phyloP scores from a whole-genome alignment of 2,329 filamentous ascomycete genomes.

The Monosporascus sp. region DNA sequence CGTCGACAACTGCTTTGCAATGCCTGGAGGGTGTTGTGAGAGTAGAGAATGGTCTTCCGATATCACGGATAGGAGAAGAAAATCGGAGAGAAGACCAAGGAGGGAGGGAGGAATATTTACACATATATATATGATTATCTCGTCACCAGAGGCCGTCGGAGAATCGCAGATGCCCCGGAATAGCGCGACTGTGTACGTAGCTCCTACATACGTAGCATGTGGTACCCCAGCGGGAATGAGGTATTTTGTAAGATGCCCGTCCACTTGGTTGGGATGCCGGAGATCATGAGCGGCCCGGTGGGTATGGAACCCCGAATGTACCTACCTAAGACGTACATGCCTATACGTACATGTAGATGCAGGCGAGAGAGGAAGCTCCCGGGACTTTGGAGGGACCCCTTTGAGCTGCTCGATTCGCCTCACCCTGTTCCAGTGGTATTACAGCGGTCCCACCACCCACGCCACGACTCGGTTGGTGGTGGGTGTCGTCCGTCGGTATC shows the following conservation, averaged over 20 bases:
- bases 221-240: background rate
- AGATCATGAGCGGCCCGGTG: background rate
- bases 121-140: background rate
- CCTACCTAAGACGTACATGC: background rate
- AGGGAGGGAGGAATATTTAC: background rate
- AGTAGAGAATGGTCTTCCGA: background rate
- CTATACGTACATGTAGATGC: background rate
- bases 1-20: background rate
- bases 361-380: background rate
- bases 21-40: background rate
- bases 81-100: background rate
- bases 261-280: background rate
- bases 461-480: background rate
- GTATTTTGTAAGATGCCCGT: background rate
- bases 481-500: background rate
- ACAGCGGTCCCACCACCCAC: background rate
- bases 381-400: background rate
- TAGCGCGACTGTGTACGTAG: background rate
- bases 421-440: background rate
- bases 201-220: background rate
- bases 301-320: background rate
- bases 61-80: background rate
- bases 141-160: background rate
- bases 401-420: background rate
- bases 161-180: background rate